These are phyloP conservation scores for Leccinellum rugosiceps DNA, from an alignment of 768 basidiomycete species.

Conservation along the genomic window DNA sequence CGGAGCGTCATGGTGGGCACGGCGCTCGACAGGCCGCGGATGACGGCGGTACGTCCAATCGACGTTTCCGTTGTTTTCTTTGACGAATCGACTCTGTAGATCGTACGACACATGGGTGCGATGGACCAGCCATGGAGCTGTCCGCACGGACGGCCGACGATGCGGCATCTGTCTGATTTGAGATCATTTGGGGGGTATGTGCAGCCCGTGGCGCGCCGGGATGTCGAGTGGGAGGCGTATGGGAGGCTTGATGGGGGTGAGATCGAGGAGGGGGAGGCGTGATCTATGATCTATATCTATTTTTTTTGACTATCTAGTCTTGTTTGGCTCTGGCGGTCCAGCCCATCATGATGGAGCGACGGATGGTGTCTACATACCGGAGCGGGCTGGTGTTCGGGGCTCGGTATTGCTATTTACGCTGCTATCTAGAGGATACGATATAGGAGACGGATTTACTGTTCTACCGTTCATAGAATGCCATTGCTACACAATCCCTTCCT, in stretches of 20 bases:
- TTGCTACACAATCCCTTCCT: no score
- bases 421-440: no score
- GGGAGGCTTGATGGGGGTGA: background rate
- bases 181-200: slow-evolving; percentile 19
- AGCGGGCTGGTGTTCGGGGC: no score
- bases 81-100: slow-evolving; percentile 37
- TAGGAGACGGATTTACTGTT: no score
- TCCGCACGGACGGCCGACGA: slow-evolving; percentile 83
- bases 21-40: slow-evolving; percentile 71
- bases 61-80: no score
- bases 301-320: no score
- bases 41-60: slow-evolving; percentile 63
- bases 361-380: no score
- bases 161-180: slow-evolving; percentile 71
- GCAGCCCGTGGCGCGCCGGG: slow-evolving; percentile 4
- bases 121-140: slow-evolving; percentile 89
- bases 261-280: background rate
- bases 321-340: no score
- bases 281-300: no score
- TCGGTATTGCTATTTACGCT: no score
- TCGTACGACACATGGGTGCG: slow-evolving; percentile 77
- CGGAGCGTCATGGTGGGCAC: slow-evolving; percentile 97
- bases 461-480: no score
- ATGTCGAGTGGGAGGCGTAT: slow-evolving; percentile 38
- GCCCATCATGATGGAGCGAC: no score